Base-by-base conservation (phyloP, 768 basidiomycete species). In the Rossbeevera mucosa region DNA sequence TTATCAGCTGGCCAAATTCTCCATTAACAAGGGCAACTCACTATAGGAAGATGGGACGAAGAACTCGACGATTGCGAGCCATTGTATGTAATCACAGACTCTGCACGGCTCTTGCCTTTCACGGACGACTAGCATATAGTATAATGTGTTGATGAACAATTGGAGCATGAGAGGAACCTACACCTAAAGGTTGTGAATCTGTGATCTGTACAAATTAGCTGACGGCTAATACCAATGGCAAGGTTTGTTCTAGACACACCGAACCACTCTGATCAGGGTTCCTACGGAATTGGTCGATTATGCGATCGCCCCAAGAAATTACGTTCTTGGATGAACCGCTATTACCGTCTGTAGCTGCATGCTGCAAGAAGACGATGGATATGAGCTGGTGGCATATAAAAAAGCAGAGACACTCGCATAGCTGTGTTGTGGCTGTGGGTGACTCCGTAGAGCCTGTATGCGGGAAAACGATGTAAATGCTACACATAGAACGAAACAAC, bases 171-270 rank as follows among this genome's bases (percentile, higher is more conserved):
- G 12, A 14, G 6, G 24, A 30, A 44, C 56, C 20, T 53, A 64
- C 61, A 11, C 38, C 44, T 5, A 22, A 29, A 43, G 42, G 28
- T 20, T 4, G 52, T 2, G 36, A 21, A n/a, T 18, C 44, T 24
- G 44, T 26, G 14, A 20, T n/a, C 61, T 63, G 2, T 5, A 29
- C n/a, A 30, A 26, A 5, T 18, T 25, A 2, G 29, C 54, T 42
- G 38, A 1, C 0, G 22, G 14, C 16, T 3, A 24, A 26, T 38
- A 24, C 5, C 2, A 9, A 22, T 44, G 7, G 6, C 7, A n/a
- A 13, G n/a, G 4, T 26, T 28, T 30, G 14, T 50, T 41, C 7
- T 4, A 16, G 5, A 48, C 58, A 21, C 18, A 62, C 60, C 38
- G 14, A 3, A 28, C 4, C 5, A 12, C n/a, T 13, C 40, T 18